Base-by-base conservation (phyloP, 2,329 filamentous ascomycete genomes). In the Colletotrichum liriopes region DNA sequence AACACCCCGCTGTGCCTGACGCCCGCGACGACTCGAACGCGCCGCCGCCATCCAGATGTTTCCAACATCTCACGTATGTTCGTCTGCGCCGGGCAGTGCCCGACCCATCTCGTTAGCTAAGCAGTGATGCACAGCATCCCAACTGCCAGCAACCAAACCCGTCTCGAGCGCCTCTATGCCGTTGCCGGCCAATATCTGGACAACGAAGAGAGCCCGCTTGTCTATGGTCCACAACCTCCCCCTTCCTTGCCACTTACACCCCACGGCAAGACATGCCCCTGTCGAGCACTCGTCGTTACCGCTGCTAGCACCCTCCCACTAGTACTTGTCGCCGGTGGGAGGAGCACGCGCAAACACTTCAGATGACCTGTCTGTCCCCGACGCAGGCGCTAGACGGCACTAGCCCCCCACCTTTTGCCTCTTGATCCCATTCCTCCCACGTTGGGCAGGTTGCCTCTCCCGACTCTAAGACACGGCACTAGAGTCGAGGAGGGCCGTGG, bases 1-100 rank as follows among this genome's bases (percentile, higher is more conserved):
- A 71, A 55, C 20, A 49, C 8, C 18, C 18, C 49, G 49, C 18
- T 14, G 69, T 69, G 65, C 69, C 69, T 72, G 69, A 69, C 43
- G 49, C 18, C 14, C 20, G 43, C 32, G 3, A 37, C 32, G 3
- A 37, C 43, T 39, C 12, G 20, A 26, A 39, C n/a, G 60, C 47
- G 20, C 14, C 45, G 47, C 14, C 45, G 47, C 45, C 12, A 26
- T 14, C n/a, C 45, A 20, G n/a, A 41, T 26, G 60, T 23, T 35
- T 16, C 14, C 32, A 5, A 58, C 14, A 26, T 52, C 26, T 41
- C 6, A 23, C 37, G 45, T 41, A 39, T n/a, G 43, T 16, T 49
- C 18, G 51, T 20, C 12, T 18, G 41, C 41, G 59, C 45, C 29
- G 60, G 35, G 32, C 23, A 41, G 47, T 63, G 60, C 60, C 60